Conservation (phyloP, 1,284 basidiomycete genomes). For the Phlebopus sp. region DNA sequence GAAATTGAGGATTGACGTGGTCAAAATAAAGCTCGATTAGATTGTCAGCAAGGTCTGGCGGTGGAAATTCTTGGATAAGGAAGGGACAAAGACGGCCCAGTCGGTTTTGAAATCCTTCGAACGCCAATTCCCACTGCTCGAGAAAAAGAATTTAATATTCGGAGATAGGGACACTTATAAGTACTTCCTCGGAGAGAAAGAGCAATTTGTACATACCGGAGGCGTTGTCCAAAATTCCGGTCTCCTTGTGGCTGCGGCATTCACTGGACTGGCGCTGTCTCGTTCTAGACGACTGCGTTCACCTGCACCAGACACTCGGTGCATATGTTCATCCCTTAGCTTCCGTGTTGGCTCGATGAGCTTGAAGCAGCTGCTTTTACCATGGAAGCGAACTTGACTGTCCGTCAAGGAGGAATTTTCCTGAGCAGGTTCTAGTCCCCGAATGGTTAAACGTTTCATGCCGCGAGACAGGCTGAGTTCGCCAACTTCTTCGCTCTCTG, state of each 20-base stretch:
- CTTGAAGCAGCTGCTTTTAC: conserved; percentile 57
- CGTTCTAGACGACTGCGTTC: conserved; percentile 14
- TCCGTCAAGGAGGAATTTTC: conserved; percentile 22
- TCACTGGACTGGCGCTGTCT: conserved; percentile 21
- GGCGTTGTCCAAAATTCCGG: conserved; percentile 37
- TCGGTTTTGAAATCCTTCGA: conserved; percentile 45
- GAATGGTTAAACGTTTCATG: conserved; percentile 39
- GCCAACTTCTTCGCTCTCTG: conserved; percentile 39
- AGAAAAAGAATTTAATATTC: conserved; percentile 5
- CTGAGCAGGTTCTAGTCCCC: conserved; percentile 35
- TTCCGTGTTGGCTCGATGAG: conserved; percentile 52
- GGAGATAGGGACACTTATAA: conserved; percentile 6
- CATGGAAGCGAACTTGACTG: conserved; percentile 52
- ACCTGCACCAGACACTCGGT: conserved; percentile 21
- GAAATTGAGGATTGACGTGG: conserved; percentile 53
- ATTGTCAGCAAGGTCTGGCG: conserved; percentile 49
- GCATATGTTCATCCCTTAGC: conserved; percentile 49
- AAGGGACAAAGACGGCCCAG: conserved; percentile 35
- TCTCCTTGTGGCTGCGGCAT: conserved; percentile 26
- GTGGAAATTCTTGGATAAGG: conserved; percentile 51
- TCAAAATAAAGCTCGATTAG: conserved; percentile 70
- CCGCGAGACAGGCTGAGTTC: conserved; percentile 38
- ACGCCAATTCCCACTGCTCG: conserved; percentile 57
- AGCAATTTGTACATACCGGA: conserved; percentile 24
- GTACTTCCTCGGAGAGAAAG: not conserved